Percentiles rank a stretch among this genome's conserved stretches.
These are phyloP conservation scores for Globisporangium abappressorium DNA, from an alignment of 352 stramenopile genomes.

Conservation along the genomic window DNA sequence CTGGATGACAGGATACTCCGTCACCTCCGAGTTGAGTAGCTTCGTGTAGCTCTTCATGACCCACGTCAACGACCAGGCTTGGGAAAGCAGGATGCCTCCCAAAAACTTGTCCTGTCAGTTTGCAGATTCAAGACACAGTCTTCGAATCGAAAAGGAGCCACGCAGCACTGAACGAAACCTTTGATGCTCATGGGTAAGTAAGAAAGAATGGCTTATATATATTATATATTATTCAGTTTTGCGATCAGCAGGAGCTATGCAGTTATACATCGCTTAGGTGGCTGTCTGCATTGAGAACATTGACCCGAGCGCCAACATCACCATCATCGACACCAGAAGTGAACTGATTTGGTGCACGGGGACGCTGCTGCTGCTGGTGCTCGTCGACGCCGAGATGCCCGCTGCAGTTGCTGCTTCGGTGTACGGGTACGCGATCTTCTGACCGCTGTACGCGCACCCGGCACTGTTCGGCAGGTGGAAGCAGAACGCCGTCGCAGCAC, in stretches of 20 bases:
- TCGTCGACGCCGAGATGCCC: not conserved
- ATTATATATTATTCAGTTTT: no score
- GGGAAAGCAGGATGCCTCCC: no score
- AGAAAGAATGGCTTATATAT: no score
- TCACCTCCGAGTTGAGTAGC: no score
- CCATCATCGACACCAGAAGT: not conserved
- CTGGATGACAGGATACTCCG: no score
- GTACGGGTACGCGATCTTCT: slow-evolving; percentile 26
- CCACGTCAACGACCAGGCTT: no score
- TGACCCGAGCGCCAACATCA: not conserved
- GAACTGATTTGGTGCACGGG: not conserved
- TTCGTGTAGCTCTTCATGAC: no score
- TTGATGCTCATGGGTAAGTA: no score
- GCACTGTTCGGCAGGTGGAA: slow-evolving; percentile 33
- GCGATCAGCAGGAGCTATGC: not conserved
- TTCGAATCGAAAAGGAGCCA: no score
- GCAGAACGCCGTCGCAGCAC: slow-evolving; percentile 11
- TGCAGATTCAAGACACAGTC: no score
- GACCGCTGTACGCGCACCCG: slow-evolving; percentile 24
- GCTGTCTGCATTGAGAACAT: not conserved
- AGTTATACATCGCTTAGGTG: not conserved
- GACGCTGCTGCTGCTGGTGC: not conserved
- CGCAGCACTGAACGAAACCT: no score
- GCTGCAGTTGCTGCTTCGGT: not conserved
- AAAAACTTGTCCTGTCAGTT: no score